Evolutionary conservation across 768 basidiomycete species (phyloP).

Genomic region (Rhizopogon vinicolor): DNA sequence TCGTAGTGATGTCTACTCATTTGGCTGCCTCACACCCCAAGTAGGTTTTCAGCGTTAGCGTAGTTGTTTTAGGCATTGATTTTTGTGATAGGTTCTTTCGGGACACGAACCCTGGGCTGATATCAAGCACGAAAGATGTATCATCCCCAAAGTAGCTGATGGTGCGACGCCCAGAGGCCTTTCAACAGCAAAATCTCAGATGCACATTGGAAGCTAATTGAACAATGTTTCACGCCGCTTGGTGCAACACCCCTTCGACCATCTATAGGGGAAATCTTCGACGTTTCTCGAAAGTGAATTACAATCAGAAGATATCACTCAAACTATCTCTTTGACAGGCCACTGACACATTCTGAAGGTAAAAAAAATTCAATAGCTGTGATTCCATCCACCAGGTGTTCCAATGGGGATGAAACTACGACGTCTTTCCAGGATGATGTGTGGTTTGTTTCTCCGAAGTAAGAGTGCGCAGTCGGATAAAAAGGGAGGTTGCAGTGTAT

Average conservation of each 20-base stretch:
- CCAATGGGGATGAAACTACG: background rate
- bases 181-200: background rate
- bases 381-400: background rate
- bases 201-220: background rate
- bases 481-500: background rate
- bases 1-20: slow-evolving; percentile 5
- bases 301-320: background rate
- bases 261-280: background rate
- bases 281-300: background rate
- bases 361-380: too few species aligned
- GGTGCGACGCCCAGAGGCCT: background rate
- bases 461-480: background rate
- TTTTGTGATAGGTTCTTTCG: background rate
- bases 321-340: background rate
- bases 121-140: background rate
- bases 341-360: background rate
- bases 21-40: slow-evolving; percentile 13
- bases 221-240: background rate
- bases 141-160: background rate
- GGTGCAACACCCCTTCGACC: background rate
- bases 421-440: background rate
- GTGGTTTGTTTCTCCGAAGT: background rate
- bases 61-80: background rate
- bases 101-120: background rate
- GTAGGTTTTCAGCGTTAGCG: background rate